These are phyloP conservation scores for Curvularia eragrostidis DNA, from an alignment of 2,329 filamentous ascomycete genomes.

Conservation along the genomic window DNA sequence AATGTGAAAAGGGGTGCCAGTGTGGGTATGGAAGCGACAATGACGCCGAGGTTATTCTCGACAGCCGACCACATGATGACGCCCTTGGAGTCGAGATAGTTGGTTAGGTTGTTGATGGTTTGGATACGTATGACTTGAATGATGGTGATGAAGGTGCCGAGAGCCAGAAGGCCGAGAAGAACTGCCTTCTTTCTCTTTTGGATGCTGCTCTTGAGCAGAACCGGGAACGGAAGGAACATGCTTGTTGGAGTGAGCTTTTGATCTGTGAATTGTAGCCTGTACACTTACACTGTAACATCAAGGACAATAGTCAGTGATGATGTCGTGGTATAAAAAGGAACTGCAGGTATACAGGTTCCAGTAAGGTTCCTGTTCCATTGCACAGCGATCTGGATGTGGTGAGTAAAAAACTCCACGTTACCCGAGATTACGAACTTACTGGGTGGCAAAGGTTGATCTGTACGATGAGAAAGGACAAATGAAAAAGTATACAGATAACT, in stretches of 20 bases:
- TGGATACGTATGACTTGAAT: constrained; percentile 24
- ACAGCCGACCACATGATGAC: constrained; percentile 28
- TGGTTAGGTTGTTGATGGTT: constrained; percentile 20
- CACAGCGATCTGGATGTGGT: constrained; percentile 12
- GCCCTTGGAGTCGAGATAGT: constrained; percentile 24
- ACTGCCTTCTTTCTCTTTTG: constrained; percentile 24
- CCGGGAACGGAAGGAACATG: constrained; percentile 24
- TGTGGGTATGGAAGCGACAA: constrained; percentile 23
- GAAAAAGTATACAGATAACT: constrained; percentile 20
- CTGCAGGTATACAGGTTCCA: constrained; percentile 21
- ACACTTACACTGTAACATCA: constrained; percentile 20
- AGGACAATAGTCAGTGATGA: constrained; percentile 21
- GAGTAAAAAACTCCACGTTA: background rate
- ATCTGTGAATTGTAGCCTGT: background rate
- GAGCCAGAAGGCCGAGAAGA: constrained; percentile 18
- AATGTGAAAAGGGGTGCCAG: constrained; percentile 24
- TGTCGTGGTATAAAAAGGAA: constrained; percentile 25
- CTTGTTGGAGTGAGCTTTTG: constrained; percentile 4
- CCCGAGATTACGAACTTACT: background rate
- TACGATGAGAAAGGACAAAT: constrained; percentile 19
- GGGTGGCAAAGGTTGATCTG: constrained; percentile 26
- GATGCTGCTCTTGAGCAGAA: constrained; percentile 18
- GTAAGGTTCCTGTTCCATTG: constrained; percentile 22
- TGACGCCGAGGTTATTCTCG: constrained; percentile 27
- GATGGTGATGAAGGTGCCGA: constrained; percentile 25